Base-by-base conservation (phyloP, 805 yeast species). In the Candida multigemmis region DNA sequence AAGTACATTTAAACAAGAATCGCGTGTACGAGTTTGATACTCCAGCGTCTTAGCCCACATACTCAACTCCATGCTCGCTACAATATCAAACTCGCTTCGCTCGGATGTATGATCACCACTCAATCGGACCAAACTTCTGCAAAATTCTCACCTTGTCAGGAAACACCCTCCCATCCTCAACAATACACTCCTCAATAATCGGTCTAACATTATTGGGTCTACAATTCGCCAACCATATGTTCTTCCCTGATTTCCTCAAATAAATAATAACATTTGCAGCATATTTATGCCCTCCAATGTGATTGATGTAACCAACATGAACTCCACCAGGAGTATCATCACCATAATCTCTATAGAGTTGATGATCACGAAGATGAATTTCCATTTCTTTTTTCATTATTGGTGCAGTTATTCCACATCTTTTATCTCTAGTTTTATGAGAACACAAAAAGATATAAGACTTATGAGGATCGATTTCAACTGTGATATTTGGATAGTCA, bases 341-440 rank as follows among this genome's bases (percentile, higher is more conserved):
- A 8, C 81, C 78, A 16, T 57, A 49, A 50, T 89, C 96, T 42
- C 97, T 66, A 39, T 73, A 71, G 11, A 82, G 56, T 3, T 76
- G 93, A 19, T 69, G 59, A 4, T 82, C 83, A 32, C 93, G 62
- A 22, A 89, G 59, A 38, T 79, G 71, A 6, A 66, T 48, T 24
- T 85, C 93, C 50, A 89, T 71, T 34, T 81, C 85, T 38, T 72
- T 77, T 46, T 76, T 79, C 77, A 89, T 68, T 19, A 84, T 68
- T 9, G 96, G 96, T 0, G 97, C 97, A 1, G 96, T 84, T 24
- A 85, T 63, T 25, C 96, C 96, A 54, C 98, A 89, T 35, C 89
- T 64, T 50, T 85, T 87, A 48, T 89, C 98, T 50, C 97, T 75
- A 7, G 93, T 83, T 26, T 67, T 65, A 53, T 89, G 98, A 0